phyloP scores from a whole-genome alignment of 352 stramenopile genomes.

The Pythium folliculosum region DNA sequence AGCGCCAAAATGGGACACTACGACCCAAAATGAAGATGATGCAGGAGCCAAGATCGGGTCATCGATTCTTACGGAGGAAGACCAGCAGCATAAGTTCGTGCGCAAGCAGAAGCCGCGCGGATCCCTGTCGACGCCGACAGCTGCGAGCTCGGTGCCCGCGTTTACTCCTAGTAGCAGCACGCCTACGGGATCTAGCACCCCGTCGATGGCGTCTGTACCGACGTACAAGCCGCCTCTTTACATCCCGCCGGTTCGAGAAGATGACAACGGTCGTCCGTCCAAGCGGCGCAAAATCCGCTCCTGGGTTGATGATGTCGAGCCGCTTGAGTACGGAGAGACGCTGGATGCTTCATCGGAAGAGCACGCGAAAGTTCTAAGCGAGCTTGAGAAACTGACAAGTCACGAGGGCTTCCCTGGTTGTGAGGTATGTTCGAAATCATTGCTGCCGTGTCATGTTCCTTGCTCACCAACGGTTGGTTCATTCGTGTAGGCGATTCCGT shows the following conservation, averaged over 20 bases:
- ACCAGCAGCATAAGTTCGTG: conserved; percentile 62
- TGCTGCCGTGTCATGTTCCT: conserved; percentile 6
- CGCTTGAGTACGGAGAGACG: conserved; percentile 62
- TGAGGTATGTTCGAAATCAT: conserved; percentile 45
- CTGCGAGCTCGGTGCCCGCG: conserved; percentile 18
- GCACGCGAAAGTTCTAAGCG: conserved; percentile 50
- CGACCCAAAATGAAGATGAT: conserved; percentile 37
- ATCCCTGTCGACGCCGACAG: conserved; percentile 15
- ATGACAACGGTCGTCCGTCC: conserved; percentile 45
- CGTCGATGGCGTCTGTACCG: conserved; percentile 19
- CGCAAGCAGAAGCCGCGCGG: conserved; percentile 36
- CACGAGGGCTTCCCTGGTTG: conserved; percentile 81
- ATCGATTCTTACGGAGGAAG: conserved; percentile 70
- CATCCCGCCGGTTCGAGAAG: conserved; percentile 59
- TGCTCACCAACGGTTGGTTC: background rate
- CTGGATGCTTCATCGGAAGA: conserved; percentile 65
- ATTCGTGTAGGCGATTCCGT: conserved; percentile 60
- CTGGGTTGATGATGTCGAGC: conserved; percentile 80
- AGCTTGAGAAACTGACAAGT: conserved; percentile 70
- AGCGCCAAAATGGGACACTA: conserved; percentile 63
- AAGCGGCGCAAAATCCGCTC: conserved; percentile 89
- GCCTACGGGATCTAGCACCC: conserved; percentile 26
- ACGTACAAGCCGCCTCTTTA: conserved; percentile 77
- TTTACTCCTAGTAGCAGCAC: conserved; percentile 21
- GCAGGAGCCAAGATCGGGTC: conserved; percentile 47